These are phyloP conservation scores for Solanum etuberosum DNA, from an alignment of 257 asterid genomes.

Conservation along the genomic window DNA sequence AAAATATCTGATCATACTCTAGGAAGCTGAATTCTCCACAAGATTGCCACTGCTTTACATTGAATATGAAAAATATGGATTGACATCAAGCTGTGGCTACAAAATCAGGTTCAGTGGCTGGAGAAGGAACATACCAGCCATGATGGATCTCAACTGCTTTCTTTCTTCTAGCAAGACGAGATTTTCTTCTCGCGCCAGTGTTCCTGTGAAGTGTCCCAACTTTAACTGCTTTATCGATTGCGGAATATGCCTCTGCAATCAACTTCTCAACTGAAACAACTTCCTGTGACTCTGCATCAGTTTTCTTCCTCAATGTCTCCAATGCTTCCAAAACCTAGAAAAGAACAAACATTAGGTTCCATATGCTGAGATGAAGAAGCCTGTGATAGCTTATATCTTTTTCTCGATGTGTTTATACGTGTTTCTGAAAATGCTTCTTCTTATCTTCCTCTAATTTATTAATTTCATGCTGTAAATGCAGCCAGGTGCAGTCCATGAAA, in stretches of 20 bases:
- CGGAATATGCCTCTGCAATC: conserved; percentile 87
- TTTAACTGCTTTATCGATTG: conserved; percentile 77
- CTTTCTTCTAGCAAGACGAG: conserved; percentile 90
- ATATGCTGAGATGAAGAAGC: not conserved
- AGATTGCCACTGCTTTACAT: not conserved
- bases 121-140: conserved; percentile 78
- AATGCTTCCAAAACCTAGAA: conserved; percentile 67
- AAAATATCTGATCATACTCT: not conserved
- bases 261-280: conserved; percentile 59
- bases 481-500: not conserved
- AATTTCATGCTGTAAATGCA: not conserved
- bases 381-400: not conserved
- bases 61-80: not conserved
- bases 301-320: conserved; percentile 57
- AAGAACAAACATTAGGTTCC: not conserved
- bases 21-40: not conserved
- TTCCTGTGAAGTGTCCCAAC: conserved; percentile 75
- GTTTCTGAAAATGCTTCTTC: not conserved
- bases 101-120: conserved; percentile 17
- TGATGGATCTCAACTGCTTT: conserved; percentile 67
- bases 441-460: not conserved
- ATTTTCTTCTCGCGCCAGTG: conserved; percentile 93
- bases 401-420: not conserved
- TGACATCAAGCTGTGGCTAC: conserved; percentile 19
- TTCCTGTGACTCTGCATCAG: conserved; percentile 64